Conservation (phyloP, 768 basidiomycete genomes). For the Mrakia blollopis region DNA sequence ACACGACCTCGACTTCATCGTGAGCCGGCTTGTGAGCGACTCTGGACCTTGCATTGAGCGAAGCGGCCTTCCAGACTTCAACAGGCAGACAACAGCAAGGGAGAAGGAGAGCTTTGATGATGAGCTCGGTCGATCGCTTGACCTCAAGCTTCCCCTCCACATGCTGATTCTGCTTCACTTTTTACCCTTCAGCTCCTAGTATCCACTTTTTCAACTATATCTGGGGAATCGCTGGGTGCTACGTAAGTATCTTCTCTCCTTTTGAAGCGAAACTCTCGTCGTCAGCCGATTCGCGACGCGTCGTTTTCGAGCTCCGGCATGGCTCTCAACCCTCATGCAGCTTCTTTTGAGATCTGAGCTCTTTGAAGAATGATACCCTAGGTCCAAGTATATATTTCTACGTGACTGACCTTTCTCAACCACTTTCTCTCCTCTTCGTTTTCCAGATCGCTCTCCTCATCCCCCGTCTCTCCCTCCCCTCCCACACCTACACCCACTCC, state of each 20-base stretch:
- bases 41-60: too few relatives aligned
- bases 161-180: not conserved
- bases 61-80: too few relatives aligned
- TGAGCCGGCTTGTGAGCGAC: too few relatives aligned
- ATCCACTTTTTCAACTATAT: conserved; percentile 22
- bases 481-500: conserved; percentile 19
- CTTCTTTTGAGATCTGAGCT: too few relatives aligned
- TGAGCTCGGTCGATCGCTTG: not conserved
- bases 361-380: too few relatives aligned
- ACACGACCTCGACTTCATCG: too few relatives aligned
- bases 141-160: not conserved
- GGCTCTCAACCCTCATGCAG: too few relatives aligned
- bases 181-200: not conserved
- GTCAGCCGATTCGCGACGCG: not conserved
- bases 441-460: conserved; percentile 21
- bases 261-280: not conserved
- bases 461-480: conserved; percentile 21
- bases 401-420: too few relatives aligned
- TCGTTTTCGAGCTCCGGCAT: not conserved
- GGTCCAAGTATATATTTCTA: too few relatives aligned
- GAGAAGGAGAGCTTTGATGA: too few relatives aligned
- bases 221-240: conserved; percentile 10
- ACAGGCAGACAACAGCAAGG: too few relatives aligned
- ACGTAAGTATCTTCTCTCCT: not conserved
- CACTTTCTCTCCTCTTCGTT: not conserved